Evolutionary conservation across 1,284 basidiomycete genomes (phyloP).

Genomic region (Ceratobasidium sp.): DNA sequence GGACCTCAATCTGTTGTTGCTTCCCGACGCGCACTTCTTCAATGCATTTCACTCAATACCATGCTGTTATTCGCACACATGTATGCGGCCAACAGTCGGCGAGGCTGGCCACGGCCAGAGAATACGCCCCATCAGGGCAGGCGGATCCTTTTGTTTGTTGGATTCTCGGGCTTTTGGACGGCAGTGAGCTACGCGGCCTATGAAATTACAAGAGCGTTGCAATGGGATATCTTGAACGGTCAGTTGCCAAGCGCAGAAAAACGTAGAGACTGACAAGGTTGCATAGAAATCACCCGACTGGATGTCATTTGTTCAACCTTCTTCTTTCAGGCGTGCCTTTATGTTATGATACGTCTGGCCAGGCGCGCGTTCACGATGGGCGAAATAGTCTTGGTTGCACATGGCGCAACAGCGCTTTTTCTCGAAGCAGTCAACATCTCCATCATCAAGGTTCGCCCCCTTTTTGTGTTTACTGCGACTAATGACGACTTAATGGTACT

Average conservation of each 20-base stretch:
- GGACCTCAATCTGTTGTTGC: constrained; percentile 68
- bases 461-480: neutral
- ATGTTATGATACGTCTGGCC: constrained; percentile 87
- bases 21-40: constrained; percentile 76
- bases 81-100: constrained; percentile 18
- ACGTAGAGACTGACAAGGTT: neutral
- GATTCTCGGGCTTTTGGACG: constrained; percentile 64
- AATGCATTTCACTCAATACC: constrained; percentile 48
- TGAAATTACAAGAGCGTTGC: constrained; percentile 53
- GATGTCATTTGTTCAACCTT: constrained; percentile 78
- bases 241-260: constrained; percentile 32
- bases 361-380: constrained; percentile 94
- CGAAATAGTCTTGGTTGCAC: constrained; percentile 87
- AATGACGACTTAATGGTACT: constrained; percentile 19
- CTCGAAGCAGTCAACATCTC: constrained; percentile 88
- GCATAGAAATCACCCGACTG: constrained; percentile 73
- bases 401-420: constrained; percentile 84
- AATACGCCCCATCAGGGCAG: constrained; percentile 21
- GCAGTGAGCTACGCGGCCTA: constrained; percentile 58
- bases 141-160: constrained; percentile 56
- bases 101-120: constrained; percentile 24
- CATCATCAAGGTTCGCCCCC: constrained; percentile 67
- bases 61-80: constrained; percentile 27
- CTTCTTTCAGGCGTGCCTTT: constrained; percentile 92
- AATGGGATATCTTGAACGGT: constrained; percentile 72